Evolutionary conservation across 139 green algal species (phyloP), one percentile per base, ranked within the genome.

Genomic region (Micromonas commoda): DNA sequence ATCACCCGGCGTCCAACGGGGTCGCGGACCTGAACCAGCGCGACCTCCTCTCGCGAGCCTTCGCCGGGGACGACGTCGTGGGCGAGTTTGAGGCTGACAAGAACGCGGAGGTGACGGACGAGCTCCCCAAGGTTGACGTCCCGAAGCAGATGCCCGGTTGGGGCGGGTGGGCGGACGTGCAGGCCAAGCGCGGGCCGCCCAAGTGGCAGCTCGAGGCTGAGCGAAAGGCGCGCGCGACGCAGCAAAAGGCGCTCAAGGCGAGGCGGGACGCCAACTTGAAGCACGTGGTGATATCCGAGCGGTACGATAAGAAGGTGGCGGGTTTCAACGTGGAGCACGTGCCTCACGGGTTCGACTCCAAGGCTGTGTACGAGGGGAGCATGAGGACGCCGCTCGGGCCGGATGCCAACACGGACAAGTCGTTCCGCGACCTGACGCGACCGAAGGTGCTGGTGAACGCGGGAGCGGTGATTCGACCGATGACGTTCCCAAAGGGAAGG

Each of bases 81-180:
- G 87, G 88, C 3, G 92, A 97, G 52, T 98, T 98, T 88, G 89
- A 82, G 20, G 86, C 81, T 29, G 87, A 88, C 4, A 98, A 98
- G 72, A n/a, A 35, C 37, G 38, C 35, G 45, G 53, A 81, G 28
- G 86, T 93, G 51, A 89, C 89, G 32, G 89, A 79, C n/a, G 92
- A 98, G 83, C 86, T 96, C 64, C 92, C 92, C 0, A 72, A 87
- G 54, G 77, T 88, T 6, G 86, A 94, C 35, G 83, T 82, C 37
- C 84, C 87, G 0, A 85, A 79, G 0, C 28, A 84, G n/a, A 69
- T 97, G 69, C 93, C 92, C 0, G 94, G 94, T 2, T 98, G 94
- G 94, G 94, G 94, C 33, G 82, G 78, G 33, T 98, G 94, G 94
- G 81, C 83, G 19, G 73, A 31, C 0, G 75, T 89, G 72, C 90